Base-by-base conservation (phyloP, 495 filamentous ascomycete species). In the Hypoxylon perforatum region DNA sequence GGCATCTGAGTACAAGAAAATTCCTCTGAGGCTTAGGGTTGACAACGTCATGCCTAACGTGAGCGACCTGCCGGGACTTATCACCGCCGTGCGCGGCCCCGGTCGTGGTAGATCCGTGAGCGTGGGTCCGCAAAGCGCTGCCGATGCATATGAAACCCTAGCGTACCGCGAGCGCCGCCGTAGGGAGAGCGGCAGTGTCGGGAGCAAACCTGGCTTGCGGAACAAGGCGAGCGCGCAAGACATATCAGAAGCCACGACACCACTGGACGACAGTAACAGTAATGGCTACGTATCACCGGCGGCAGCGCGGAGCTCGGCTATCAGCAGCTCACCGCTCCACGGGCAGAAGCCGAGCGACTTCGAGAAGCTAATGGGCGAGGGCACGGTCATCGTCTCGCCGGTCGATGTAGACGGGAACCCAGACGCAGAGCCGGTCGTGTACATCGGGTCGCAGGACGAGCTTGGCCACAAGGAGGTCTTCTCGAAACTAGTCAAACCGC, bases 111-210 rank as follows among this genome's bases (percentile, higher is more conserved):
- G 95, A n/a, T 88, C 92, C 36, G 87, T 97, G 19, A 97, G 93
- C 19, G 84, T 99, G 30, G 95, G 95, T 0, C 95, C 95, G 5
- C 95, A 98, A 77, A 97, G 93, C 22, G 92, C 91, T 58, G 95
- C 95, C 2, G 95, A 99, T 75, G 95, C 94, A 6, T 97, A 97
- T 72, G 95, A 99, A 78, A 93, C 92, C 15, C 79, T 98, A 18
- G 95, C 95, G n/a, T 97, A 94, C 70, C 87, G 94, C 2, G 92
- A 96, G 73, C 87, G 92, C 68, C 86, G 85, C 64, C 82, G 93
- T 66, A 82, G 91, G 39, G 91, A 97, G 73, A 97, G 91, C 67
- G 79, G 88, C n/a, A 64, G 66, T 15, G 50, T 23, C 5, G 60
- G 44, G 8, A 70, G 70, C 38, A 77, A 75, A 53, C 14, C 63